phyloP scores from a whole-genome alignment of 139 green algal species.

The Auxenochlorella protothecoides region DNA sequence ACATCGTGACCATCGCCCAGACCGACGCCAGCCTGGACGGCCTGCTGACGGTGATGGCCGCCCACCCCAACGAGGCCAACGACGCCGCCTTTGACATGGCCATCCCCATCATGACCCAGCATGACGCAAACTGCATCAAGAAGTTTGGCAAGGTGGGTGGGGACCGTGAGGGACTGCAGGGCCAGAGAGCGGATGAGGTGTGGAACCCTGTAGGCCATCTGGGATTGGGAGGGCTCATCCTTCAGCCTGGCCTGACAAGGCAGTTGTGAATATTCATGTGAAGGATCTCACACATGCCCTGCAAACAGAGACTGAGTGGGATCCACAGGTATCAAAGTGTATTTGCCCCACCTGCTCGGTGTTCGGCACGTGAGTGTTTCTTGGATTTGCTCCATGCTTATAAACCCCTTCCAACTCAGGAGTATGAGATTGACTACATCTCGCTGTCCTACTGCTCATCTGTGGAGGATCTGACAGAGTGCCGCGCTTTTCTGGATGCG shows the following conservation, averaged over 20 bases:
- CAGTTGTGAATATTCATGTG: no score
- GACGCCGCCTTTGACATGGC: slow-evolving; percentile 39
- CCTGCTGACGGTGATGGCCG: slow-evolving; percentile 53
- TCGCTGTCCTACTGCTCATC: slow-evolving; percentile 59
- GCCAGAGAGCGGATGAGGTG: neutral
- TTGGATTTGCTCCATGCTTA: no score
- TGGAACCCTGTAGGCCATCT: no score
- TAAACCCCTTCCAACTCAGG: neutral
- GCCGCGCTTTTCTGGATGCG: slow-evolving; percentile 33
- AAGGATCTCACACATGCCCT: no score
- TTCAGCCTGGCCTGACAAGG: no score
- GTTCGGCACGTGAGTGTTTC: no score
- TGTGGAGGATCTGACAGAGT: slow-evolving; percentile 30
- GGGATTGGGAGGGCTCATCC: no score
- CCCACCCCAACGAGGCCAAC: neutral
- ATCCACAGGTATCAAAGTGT: neutral
- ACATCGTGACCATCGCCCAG: slow-evolving; percentile 45
- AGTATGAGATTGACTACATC: slow-evolving; percentile 83
- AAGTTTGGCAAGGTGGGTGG: slow-evolving; percentile 8
- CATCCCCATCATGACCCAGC: slow-evolving; percentile 40
- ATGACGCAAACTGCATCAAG: slow-evolving; percentile 30
- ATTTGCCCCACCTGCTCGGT: neutral
- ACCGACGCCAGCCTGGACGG: slow-evolving; percentile 66
- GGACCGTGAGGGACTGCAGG: slow-evolving; percentile 2
- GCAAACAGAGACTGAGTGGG: no score